Evolutionary conservation across 2,329 filamentous ascomycete genomes (phyloP).

Genomic region (Botrytis aclada): DNA sequence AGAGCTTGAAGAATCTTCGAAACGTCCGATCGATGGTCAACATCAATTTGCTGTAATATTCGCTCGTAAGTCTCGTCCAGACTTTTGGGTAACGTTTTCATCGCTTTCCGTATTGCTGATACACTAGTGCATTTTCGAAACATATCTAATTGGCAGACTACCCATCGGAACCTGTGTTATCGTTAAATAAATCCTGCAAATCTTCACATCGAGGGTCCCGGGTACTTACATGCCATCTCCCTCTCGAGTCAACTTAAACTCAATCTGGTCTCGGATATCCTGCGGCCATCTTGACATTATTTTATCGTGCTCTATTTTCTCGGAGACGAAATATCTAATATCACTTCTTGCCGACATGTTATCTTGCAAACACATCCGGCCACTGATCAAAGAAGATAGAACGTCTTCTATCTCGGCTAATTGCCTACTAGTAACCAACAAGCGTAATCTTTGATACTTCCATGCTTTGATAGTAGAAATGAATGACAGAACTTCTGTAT

Average conservation of each 20-base stretch:
- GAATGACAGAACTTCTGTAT: conserved; percentile 32
- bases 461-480: conserved; percentile 30
- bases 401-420: conserved; percentile 37
- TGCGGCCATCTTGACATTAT: conserved; percentile 31
- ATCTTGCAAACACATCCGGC: conserved; percentile 27
- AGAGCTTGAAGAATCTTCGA: conserved; percentile 32
- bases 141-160: conserved; percentile 38
- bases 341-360: conserved; percentile 27
- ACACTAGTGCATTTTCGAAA: conserved; percentile 29
- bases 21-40: conserved; percentile 22
- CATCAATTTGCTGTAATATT: conserved; percentile 35
- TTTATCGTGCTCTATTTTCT: conserved; percentile 30
- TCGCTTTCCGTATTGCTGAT: conserved; percentile 33
- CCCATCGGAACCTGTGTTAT: conserved; percentile 39
- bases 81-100: conserved; percentile 36
- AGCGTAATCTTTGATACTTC: conserved; percentile 22
- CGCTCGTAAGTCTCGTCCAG: conserved; percentile 40
- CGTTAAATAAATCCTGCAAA: neutral
- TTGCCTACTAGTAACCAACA: conserved; percentile 39
- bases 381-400: conserved; percentile 26
- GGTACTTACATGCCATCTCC: conserved; percentile 38
- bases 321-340: conserved; percentile 34
- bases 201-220: neutral
- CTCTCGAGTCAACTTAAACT: conserved; percentile 29
- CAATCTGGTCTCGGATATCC: conserved; percentile 33